A percentile compares a stretch with the other conserved stretches of the same genome.
Evolutionary conservation across 1,139 yeast species (phyloP).

Genomic region (Saccharomyces hybrid): DNA sequence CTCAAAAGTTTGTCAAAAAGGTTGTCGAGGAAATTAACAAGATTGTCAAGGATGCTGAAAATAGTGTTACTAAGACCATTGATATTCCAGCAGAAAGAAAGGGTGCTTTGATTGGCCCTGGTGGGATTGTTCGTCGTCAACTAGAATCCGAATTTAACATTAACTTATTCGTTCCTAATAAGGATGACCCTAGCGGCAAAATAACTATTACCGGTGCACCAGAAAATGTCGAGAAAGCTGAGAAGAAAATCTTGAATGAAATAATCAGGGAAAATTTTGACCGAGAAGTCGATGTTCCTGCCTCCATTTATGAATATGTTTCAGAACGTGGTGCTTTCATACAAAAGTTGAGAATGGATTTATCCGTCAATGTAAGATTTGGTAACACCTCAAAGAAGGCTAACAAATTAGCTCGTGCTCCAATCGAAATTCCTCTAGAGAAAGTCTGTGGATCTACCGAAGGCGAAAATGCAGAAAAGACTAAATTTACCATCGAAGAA

Average conservation of each 20-base stretch:
- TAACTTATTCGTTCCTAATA: constrained; percentile 60
- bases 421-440: constrained; percentile 41
- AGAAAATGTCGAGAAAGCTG: constrained; percentile 52
- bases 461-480: constrained; percentile 38
- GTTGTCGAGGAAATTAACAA: constrained; percentile 58
- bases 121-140: constrained; percentile 67
- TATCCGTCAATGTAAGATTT: constrained; percentile 56
- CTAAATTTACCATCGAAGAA: constrained; percentile 43
- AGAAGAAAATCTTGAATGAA: constrained; percentile 43
- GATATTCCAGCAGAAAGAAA: constrained; percentile 71
- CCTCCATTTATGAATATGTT: constrained; percentile 49
- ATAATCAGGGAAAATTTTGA: constrained; percentile 42
- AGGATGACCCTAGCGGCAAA: constrained; percentile 40
- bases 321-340: constrained; percentile 63
- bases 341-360: constrained; percentile 48
- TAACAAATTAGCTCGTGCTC: constrained; percentile 40
- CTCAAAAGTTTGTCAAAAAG: constrained; percentile 63
- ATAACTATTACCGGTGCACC: constrained; percentile 51
- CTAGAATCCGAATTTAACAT: constrained; percentile 68
- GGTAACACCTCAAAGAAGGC: constrained; percentile 48
- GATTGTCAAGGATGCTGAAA: constrained; percentile 60
- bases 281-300: constrained; percentile 50
- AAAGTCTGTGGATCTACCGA: constrained; percentile 33
- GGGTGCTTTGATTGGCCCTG: constrained; percentile 72
- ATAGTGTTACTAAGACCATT: constrained; percentile 48